Evolutionary conservation across 345 rosid species (phyloP), one percentile per base, ranked within the genome.

Genomic region (Garcia nutans): DNA sequence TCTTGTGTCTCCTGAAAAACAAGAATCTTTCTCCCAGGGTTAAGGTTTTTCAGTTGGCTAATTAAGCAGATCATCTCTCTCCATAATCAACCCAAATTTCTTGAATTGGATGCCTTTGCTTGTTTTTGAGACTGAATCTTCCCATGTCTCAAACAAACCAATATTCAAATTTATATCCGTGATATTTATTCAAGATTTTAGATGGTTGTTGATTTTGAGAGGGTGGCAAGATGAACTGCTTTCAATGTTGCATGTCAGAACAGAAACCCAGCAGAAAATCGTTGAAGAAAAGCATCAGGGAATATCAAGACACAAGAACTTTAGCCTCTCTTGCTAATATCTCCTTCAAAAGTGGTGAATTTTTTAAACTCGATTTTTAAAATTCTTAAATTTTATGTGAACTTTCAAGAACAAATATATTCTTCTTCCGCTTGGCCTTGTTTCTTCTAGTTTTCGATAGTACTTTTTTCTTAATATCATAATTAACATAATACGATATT

Each of bases 321-420:
- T 70, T 90, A 47, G 78, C 92, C 75, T 78, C 86, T 5, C 90
- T 89, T 75, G 92, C 94, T 19, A 89, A 89, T 82, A 84, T 93
- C 80, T 90, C 99, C 77, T 89, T 93, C 77, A 93, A 90, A 84
- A 85, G 86, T 22, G 96, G 99, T 93, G 71, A 68, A 2, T 59
- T 26, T 42, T 12, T 10, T 68, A 12, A 23, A 17, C 47, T 61
- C 1, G 9, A 11, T 1, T 3, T 22, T 31, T 1, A 52, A n/a
- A 0, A n/a, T 15, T 15, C 15, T 8, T 59, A n/a, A 68, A 26
- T 77, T 70, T 42, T 22, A 16, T 45, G 50, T 31, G 12, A 54
- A 17, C 8, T 52, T 64, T 65, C 2, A 6, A 16, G 6, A 20
- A 44, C 6, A 33, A 22, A 52, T 6, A 3, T 11, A 33, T 56